Conservation (phyloP, 768 basidiomycete genomes). For the Chlorophyllum brunneum region DNA sequence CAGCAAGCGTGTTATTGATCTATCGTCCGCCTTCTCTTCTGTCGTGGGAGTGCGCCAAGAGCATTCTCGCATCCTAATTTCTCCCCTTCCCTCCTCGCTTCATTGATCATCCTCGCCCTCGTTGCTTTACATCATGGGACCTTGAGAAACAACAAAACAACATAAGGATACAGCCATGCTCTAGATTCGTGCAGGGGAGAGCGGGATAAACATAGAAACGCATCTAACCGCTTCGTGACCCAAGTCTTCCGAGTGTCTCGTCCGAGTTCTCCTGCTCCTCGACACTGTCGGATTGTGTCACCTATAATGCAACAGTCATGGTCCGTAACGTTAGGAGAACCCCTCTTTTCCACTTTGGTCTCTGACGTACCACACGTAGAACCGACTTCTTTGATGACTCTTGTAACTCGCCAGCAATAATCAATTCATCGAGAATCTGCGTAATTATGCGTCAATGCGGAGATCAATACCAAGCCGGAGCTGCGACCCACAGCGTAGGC, state of each 20-base stretch:
- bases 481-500: conserved; percentile 73
- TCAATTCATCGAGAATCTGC: conserved; percentile 90
- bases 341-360: background rate
- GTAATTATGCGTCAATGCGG: background rate
- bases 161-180: conserved; percentile 19
- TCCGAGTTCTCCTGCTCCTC: conserved; percentile 86
- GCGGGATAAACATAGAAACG: conserved; percentile 17
- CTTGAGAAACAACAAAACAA: conserved; percentile 27
- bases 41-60: background rate
- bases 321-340: background rate
- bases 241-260: conserved; percentile 74
- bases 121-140: conserved; percentile 39
- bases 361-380: conserved; percentile 43
- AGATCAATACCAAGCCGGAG: conserved; percentile 11
- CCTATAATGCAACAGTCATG: conserved; percentile 37
- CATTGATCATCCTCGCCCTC: conserved; percentile 1
- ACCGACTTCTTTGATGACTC: conserved; percentile 96
- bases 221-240: conserved; percentile 66
- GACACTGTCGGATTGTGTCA: conserved; percentile 79
- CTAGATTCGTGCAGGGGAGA: background rate
- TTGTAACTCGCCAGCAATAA: conserved; percentile 96
- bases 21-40: background rate
- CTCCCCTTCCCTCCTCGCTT: background rate
- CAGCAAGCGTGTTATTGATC: conserved; percentile 7
- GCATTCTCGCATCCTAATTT: background rate